A percentile compares a stretch with the other conserved stretches of the same genome.
Conservation (phyloP, 2,329 filamentous ascomycete genomes). For the Grosmannia penicillata region DNA sequence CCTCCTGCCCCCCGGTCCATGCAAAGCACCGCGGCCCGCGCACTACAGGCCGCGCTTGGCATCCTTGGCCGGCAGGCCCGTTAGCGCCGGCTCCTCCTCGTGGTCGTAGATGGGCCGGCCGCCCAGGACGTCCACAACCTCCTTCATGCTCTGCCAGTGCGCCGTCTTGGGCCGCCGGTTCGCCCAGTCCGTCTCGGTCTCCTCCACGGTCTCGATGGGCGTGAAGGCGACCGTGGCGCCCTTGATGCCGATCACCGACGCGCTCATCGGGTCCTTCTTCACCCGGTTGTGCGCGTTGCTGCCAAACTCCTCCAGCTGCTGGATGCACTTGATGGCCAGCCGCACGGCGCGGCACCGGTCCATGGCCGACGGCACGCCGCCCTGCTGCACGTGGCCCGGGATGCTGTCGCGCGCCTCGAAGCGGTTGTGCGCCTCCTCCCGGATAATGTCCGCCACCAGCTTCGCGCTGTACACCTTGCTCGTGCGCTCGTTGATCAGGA, state of each 20-base stretch:
- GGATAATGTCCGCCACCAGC: conserved; percentile 89
- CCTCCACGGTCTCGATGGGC: conserved; percentile 66
- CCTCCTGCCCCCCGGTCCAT: no score
- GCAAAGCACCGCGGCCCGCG: no score
- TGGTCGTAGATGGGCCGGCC: conserved; percentile 46
- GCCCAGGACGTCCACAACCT: conserved; percentile 70
- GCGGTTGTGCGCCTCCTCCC: conserved; percentile 76
- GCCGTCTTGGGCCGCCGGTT: conserved; percentile 72
- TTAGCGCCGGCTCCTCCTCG: conserved; percentile 32
- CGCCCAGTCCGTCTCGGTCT: conserved; percentile 81
- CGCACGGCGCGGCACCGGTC: conserved; percentile 85
- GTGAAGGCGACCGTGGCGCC: conserved; percentile 83
- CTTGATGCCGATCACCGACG: conserved; percentile 80
- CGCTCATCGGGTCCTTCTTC: conserved; percentile 56
- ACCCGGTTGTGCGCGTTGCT: conserved; percentile 52
- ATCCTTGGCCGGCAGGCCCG: conserved; percentile 43
- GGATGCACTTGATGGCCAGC: conserved; percentile 84
- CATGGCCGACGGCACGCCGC: conserved; percentile 86
- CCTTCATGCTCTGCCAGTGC: conserved; percentile 71
- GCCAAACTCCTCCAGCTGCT: conserved; percentile 72
- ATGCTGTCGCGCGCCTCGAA: conserved; percentile 90
- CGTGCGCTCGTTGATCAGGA: conserved; percentile 92
- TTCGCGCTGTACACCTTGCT: conserved; percentile 84
- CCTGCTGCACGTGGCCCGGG: conserved; percentile 88
- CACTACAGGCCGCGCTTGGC: conserved; percentile 44